Conservation (phyloP, 108 stramenopile genomes). For the Craspedostauros australis region DNA sequence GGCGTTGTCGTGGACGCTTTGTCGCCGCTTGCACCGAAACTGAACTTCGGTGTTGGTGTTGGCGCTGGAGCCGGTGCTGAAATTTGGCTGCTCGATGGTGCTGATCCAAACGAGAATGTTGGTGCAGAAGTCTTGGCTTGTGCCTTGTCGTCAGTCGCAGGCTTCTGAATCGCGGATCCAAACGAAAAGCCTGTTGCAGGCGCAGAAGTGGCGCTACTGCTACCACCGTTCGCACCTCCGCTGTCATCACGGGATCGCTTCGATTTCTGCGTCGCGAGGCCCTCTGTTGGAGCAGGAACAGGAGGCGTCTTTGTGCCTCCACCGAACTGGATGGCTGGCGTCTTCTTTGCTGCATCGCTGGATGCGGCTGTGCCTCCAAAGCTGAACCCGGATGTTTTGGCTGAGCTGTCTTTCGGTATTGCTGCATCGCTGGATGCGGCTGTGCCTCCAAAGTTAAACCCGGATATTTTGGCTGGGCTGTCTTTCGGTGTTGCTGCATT, state of each 20-base stretch:
- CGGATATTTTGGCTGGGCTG: not conserved
- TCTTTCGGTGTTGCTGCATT: not conserved
- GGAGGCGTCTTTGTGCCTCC: not conserved
- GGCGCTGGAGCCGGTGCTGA: not conserved
- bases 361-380: constrained; percentile 13
- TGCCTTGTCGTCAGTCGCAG: not conserved
- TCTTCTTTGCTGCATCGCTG: not conserved
- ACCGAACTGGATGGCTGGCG: not conserved
- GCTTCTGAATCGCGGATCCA: constrained; percentile 1
- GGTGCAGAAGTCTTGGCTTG: constrained; percentile 1
- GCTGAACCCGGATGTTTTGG: constrained; percentile 10
- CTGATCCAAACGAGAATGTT: constrained; percentile 7
- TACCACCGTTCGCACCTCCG: not conserved
- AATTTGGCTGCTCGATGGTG: not conserved
- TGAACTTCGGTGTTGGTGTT: not conserved
- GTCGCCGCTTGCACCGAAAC: not conserved
- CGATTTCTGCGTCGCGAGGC: too few species aligned
- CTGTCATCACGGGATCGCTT: too few species aligned
- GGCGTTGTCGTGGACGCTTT: not conserved
- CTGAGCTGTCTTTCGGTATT: not conserved
- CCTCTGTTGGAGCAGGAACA: not conserved
- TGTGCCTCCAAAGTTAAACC: not conserved
- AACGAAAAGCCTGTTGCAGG: constrained; percentile 3
- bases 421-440: not conserved
- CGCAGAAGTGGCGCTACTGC: not conserved